Conservation (phyloP, 1,284 basidiomycete genomes). For the Trichosporon sp. region DNA sequence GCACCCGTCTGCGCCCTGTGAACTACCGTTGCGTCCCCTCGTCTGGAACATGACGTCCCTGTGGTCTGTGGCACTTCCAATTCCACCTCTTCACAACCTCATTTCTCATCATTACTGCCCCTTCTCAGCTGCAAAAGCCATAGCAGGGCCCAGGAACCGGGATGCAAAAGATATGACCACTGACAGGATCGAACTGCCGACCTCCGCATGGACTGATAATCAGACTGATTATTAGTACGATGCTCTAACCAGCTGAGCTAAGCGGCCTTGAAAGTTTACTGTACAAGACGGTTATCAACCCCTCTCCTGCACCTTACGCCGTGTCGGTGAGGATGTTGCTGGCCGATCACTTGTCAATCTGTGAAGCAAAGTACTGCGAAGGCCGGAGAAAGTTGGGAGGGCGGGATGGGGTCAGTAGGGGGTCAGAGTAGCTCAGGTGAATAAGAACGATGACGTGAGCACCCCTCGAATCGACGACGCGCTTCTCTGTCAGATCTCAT, state of each 20-base stretch:
- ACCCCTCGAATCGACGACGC: background rate
- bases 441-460: background rate
- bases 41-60: background rate
- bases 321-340: too few relatives aligned
- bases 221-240: constrained; percentile 1
- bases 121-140: background rate
- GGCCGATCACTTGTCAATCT: too few relatives aligned
- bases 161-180: background rate
- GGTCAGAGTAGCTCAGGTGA: background rate
- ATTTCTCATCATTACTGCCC: background rate
- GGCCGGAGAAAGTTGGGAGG: too few relatives aligned
- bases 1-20: background rate
- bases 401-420: too few relatives aligned
- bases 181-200: constrained; percentile 14
- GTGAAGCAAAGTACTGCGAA: too few relatives aligned
- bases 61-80: background rate
- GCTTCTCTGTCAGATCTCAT: background rate
- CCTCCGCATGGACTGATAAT: background rate
- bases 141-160: background rate
- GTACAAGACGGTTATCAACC: background rate
- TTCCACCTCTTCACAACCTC: background rate
- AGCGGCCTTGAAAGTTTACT: background rate
- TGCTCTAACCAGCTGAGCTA: constrained; percentile 15
- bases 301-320: too few relatives aligned
- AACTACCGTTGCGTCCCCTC: background rate